A percentile compares a stretch with the other conserved stretches of the same genome.
These are phyloP conservation scores for Paracorniculantispora psalliotae DNA, from an alignment of 2,329 filamentous ascomycete species.

Conservation along the genomic window DNA sequence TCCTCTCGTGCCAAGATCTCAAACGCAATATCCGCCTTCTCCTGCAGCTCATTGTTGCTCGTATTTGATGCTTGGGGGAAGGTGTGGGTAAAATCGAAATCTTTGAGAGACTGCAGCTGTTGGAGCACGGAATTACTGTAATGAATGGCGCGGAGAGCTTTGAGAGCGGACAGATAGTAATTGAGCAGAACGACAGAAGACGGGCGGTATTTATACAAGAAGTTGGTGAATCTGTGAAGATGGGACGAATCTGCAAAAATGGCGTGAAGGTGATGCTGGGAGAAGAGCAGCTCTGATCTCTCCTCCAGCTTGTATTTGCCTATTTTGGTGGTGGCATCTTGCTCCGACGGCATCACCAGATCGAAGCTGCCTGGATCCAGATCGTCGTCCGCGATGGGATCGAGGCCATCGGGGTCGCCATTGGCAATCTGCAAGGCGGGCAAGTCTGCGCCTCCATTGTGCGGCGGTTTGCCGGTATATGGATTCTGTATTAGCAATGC, in stretches of 20 bases:
- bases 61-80: conserved; percentile 30
- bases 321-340: not conserved
- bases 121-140: conserved; percentile 57
- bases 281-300: conserved; percentile 61
- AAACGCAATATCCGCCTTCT: conserved; percentile 59
- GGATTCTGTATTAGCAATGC: not conserved
- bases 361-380: conserved; percentile 35
- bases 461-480: not conserved
- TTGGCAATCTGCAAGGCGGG: conserved; percentile 20
- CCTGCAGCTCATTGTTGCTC: conserved; percentile 53
- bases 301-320: conserved; percentile 50
- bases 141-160: conserved; percentile 63
- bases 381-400: conserved; percentile 32
- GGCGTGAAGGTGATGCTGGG: conserved; percentile 56
- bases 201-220: conserved; percentile 55
- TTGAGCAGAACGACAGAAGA: conserved; percentile 61
- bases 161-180: conserved; percentile 67
- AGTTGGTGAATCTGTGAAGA: conserved; percentile 61
- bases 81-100: conserved; percentile 16
- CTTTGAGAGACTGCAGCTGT: conserved; percentile 11
- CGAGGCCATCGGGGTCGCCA: conserved; percentile 23
- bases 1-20: conserved; percentile 60
- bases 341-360: conserved; percentile 23
- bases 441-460: not conserved
- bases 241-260: conserved; percentile 62